phyloP scores from a whole-genome alignment of 208 protist species.

The Leishmania amazonensis region DNA sequence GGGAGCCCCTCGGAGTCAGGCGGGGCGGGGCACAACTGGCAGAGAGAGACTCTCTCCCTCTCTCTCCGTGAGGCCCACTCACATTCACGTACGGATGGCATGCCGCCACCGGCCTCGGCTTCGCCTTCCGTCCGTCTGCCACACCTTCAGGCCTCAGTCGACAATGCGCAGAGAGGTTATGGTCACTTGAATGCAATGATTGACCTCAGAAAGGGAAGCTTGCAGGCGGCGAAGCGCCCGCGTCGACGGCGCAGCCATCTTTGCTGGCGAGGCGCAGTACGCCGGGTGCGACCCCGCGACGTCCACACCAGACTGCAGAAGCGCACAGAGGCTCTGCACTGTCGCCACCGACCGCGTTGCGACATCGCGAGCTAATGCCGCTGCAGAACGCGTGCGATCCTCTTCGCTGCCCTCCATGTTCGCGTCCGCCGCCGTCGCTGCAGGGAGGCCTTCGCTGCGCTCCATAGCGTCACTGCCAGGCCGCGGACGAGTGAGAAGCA shows the following conservation, averaged over 20 bases:
- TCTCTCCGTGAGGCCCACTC: neutral
- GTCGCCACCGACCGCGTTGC: slow-evolving; percentile 3
- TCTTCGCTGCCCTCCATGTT: slow-evolving; percentile 2
- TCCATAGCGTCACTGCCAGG: slow-evolving; percentile 7
- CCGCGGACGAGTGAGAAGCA: slow-evolving; percentile 3
- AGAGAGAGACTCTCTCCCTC: slow-evolving; percentile 4
- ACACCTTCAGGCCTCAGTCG: slow-evolving; percentile 1
- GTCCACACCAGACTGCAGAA: slow-evolving; percentile 15
- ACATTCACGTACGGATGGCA: neutral
- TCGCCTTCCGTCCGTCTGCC: neutral
- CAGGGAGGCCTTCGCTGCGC: neutral
- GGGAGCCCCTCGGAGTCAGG: neutral
- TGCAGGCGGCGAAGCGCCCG: slow-evolving; percentile 34
- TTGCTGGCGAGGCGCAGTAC: slow-evolving; percentile 10
- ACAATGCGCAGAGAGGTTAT: slow-evolving; percentile 15
- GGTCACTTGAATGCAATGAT: slow-evolving; percentile 10
- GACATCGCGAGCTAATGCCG: slow-evolving; percentile 10
- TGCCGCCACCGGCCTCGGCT: neutral
- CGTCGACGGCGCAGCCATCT: slow-evolving; percentile 19
- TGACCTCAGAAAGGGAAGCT: slow-evolving; percentile 17
- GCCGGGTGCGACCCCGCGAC: neutral
- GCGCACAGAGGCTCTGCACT: slow-evolving; percentile 13
- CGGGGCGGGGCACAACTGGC: neutral
- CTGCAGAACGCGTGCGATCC: slow-evolving; percentile 8
- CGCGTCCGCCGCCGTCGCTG: neutral